phyloP scores from a whole-genome alignment of 2,329 filamentous ascomycete genomes.

The Pseudocercospora fijiensis region DNA sequence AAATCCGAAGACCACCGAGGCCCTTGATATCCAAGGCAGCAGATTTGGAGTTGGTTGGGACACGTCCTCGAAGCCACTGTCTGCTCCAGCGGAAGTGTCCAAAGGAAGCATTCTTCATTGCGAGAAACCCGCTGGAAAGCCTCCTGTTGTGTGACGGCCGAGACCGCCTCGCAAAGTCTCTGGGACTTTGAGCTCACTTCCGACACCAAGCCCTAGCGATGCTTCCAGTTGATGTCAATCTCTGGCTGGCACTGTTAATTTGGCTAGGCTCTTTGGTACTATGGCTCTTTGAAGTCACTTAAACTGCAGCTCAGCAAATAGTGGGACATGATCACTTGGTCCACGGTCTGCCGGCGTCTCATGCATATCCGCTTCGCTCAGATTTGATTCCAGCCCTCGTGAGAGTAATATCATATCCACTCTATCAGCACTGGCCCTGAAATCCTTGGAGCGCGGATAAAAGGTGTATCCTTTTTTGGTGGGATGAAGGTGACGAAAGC shows the following conservation, averaged over 20 bases:
- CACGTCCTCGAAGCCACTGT: not conserved
- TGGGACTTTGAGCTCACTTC: not conserved
- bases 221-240: not conserved
- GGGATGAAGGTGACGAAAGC: conserved; percentile 50
- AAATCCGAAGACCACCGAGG: not conserved
- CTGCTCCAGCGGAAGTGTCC: not conserved
- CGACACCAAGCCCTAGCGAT: not conserved
- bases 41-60: not conserved
- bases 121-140: not conserved
- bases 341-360: conserved; percentile 49
- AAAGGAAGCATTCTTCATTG: not conserved
- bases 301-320: conserved; percentile 40
- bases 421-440: conserved; percentile 54
- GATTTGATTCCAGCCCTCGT: conserved; percentile 38
- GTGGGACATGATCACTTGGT: conserved; percentile 55
- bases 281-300: not conserved
- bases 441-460: conserved; percentile 44
- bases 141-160: not conserved
- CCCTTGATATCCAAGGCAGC: not conserved
- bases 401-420: conserved; percentile 55
- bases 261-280: not conserved
- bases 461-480: conserved; percentile 52
- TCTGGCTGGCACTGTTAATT: not conserved
- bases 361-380: conserved; percentile 44
- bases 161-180: not conserved